These are phyloP conservation scores for Cyberlindnera sargentensis DNA, from an alignment of 805 yeast species.

Conservation along the genomic window DNA sequence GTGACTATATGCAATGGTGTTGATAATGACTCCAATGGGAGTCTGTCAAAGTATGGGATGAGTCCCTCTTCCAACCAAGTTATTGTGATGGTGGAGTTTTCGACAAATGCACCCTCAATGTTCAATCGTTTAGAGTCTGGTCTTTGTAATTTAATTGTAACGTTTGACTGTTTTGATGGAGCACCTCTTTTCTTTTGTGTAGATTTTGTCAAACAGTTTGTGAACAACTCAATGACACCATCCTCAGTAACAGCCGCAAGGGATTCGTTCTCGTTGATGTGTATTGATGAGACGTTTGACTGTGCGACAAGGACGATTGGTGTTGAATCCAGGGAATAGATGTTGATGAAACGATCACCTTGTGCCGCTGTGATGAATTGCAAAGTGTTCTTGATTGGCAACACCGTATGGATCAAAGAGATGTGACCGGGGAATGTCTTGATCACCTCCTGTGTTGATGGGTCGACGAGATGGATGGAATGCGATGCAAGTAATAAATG, in stretches of 20 bases:
- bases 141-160: slow-evolving; percentile 39
- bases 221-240: slow-evolving; percentile 68
- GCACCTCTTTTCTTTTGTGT: slow-evolving; percentile 40
- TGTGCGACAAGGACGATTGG: slow-evolving; percentile 66
- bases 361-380: slow-evolving; percentile 61
- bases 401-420: slow-evolving; percentile 50
- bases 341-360: slow-evolving; percentile 76
- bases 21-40: slow-evolving; percentile 34
- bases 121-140: slow-evolving; percentile 30
- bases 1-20: slow-evolving; percentile 10
- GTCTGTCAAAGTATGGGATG: slow-evolving; percentile 48
- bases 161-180: slow-evolving; percentile 45
- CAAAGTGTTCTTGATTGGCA: slow-evolving; percentile 30
- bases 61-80: slow-evolving; percentile 60
- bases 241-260: slow-evolving; percentile 63
- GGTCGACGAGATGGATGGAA: slow-evolving; percentile 48
- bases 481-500: slow-evolving; percentile 63
- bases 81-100: slow-evolving; percentile 32
- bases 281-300: slow-evolving; percentile 45
- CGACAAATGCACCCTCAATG: slow-evolving; percentile 22
- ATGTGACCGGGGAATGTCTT: slow-evolving; percentile 71
- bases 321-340: slow-evolving; percentile 41
- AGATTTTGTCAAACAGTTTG: slow-evolving; percentile 38
- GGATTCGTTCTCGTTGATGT: slow-evolving; percentile 28
- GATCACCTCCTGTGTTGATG: slow-evolving; percentile 30